phyloP scores from a whole-genome alignment of 768 basidiomycete species.

The Gloeopeniophorella convolvens region DNA sequence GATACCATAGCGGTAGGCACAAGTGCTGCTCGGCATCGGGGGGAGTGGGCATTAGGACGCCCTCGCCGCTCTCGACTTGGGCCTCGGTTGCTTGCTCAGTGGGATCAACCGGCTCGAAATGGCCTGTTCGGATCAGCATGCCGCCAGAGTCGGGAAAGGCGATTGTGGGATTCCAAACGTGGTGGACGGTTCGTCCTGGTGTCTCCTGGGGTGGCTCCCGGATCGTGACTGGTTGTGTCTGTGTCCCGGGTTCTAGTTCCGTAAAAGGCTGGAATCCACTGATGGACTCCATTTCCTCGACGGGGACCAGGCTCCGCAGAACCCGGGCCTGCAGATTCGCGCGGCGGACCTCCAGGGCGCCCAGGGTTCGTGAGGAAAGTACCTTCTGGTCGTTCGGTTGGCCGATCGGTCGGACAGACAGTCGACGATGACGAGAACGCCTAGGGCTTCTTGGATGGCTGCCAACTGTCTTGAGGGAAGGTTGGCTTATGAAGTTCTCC shows the following conservation, averaged over 20 bases:
- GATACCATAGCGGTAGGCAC: no score
- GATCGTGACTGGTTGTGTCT: background rate
- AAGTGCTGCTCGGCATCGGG: no score
- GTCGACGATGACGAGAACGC: background rate
- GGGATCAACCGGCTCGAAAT: constrained; percentile 3
- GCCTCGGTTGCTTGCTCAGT: background rate
- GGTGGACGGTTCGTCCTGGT: background rate
- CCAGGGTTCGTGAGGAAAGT: background rate
- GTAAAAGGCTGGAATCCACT: constrained; percentile 14
- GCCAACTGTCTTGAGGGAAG: background rate
- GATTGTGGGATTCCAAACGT: constrained; percentile 5
- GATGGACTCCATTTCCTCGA: constrained; percentile 14
- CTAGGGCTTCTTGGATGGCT: background rate
- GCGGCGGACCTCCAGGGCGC: background rate
- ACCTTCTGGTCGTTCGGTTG: constrained; percentile 1
- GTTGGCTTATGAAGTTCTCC: background rate
- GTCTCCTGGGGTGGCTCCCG: constrained; percentile 3
- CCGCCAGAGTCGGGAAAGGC: constrained; percentile 6
- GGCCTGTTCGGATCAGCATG: constrained; percentile 14
- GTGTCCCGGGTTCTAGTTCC: constrained; percentile 2
- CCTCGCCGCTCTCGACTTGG: no score
- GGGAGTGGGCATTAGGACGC: no score
- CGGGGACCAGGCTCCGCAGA: constrained; percentile 8
- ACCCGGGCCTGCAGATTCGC: constrained; percentile 1
- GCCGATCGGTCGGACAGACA: background rate